phyloP scores from a whole-genome alignment of 495 filamentous ascomycete genomes.

The Oleoguttula mirabilis region DNA sequence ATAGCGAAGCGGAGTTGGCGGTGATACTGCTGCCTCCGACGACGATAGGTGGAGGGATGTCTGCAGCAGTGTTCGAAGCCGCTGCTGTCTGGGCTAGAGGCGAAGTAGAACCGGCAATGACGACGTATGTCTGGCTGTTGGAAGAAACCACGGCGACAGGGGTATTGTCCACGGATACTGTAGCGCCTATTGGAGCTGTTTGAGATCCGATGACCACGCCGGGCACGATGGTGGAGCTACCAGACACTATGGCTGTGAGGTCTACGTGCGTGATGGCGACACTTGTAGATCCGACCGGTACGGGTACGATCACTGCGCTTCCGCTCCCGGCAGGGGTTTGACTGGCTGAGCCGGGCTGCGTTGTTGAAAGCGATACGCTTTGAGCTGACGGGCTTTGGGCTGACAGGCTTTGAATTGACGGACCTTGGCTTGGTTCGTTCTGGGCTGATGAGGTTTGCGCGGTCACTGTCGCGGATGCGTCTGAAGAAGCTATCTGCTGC shows the following conservation, averaged over 20 bases:
- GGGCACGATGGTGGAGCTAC: background rate
- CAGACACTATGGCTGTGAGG: background rate
- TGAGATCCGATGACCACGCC: background rate
- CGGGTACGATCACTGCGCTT: no score
- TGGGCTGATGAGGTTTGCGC: background rate
- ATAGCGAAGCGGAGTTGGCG: background rate
- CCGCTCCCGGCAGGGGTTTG: background rate
- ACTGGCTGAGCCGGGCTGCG: background rate
- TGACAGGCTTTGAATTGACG: no score
- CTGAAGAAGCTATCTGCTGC: no score
- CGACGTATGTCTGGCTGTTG: background rate
- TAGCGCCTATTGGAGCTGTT: background rate
- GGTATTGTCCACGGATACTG: background rate
- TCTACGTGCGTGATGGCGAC: background rate
- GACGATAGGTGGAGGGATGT: background rate
- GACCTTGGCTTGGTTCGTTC: background rate
- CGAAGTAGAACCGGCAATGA: background rate
- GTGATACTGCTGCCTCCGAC: background rate
- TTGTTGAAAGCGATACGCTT: no score
- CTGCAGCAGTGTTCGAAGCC: background rate
- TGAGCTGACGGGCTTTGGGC: background rate
- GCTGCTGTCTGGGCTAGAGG: background rate
- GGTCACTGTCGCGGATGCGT: no score
- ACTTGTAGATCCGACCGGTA: background rate
- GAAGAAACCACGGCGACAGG: background rate